Evolutionary conservation across 1,139 yeast species (phyloP), one percentile per base, ranked within the genome.

Genomic region (Tardiomyces depauwii): DNA sequence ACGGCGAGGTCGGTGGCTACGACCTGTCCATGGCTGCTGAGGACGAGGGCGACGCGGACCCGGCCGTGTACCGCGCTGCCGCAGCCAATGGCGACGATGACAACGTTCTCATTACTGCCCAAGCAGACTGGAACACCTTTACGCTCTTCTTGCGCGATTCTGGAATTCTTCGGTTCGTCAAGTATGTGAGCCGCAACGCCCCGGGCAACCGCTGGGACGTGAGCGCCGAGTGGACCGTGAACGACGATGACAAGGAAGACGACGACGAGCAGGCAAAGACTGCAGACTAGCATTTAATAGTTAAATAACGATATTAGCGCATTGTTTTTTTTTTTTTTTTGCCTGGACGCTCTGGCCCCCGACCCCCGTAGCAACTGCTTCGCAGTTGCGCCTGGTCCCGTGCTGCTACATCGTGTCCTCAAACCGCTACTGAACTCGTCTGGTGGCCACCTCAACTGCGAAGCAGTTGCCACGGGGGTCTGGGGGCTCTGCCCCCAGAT

Each of bases 201-300:
- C 80, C 79, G 51, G 96, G 96, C 1, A 81, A 94, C 36, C 73
- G 98, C 59, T 93, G 96, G 96, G 98, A 93, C 59, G 68, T 91
- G 39, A 71, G 75, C 39, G 79, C 84, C 49, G 85, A 82, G 57
- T 89, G 95, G 93, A 80, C 78, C 54, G 82, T 86, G 18, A 74
- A 72, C 49, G 66, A 66, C 9, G 66, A 63, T 2, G 58, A 58
- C 2, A 16, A 40, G 12, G 41, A 47, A 16, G 39, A 44, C 4
- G 48, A 45, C 33, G 46, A 46, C 11, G 44, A 48, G 14, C 40
- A 39, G n/a, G n/a, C n/a, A n/a, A n/a, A n/a, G n/a, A n/a, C 39
- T 40, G 39, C 28, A 43, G 43, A n/a, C n/a, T n/a, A n/a, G n/a
- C n/a, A n/a, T n/a, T n/a, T n/a, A n/a, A n/a, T n/a, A n/a, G n/a